A percentile compares a stretch with the other conserved stretches of the same genome.
Conservation (phyloP, 2,329 filamentous ascomycete species). For the Fusarium vanettenii region DNA sequence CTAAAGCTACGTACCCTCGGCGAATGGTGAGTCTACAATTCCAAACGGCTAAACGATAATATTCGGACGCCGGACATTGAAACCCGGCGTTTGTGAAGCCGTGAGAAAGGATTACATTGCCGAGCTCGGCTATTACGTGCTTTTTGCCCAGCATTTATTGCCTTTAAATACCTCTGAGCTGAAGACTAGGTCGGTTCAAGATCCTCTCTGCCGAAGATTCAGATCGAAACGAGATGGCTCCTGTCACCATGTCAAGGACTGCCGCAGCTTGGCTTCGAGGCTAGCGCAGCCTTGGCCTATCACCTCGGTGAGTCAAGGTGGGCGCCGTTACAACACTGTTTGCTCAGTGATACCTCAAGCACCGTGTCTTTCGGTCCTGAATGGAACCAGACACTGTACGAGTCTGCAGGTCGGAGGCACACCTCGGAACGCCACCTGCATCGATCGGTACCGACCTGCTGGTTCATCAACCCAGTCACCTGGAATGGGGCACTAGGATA, state of each 20-base stretch:
- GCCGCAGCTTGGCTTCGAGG: not conserved
- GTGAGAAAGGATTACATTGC: not conserved
- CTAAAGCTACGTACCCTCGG: not conserved
- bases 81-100: conserved; percentile 19
- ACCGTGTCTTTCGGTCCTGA: conserved; percentile 1
- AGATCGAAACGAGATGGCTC: not conserved
- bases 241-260: not conserved
- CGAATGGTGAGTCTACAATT: not conserved
- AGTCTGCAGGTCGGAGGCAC: not conserved
- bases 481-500: not conserved
- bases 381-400: not conserved
- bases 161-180: not conserved
- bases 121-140: conserved; percentile 14
- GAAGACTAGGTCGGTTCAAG: conserved; percentile 9
- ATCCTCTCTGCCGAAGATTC: not conserved
- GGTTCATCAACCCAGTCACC: not conserved
- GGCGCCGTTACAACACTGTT: conserved; percentile 15
- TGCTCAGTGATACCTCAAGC: conserved; percentile 7
- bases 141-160: not conserved
- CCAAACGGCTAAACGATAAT: conserved; percentile 7
- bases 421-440: not conserved
- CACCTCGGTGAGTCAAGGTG: conserved; percentile 6
- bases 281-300: conserved; percentile 6
- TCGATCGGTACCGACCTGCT: conserved; percentile 6
- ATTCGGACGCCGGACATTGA: conserved; percentile 26